These are phyloP conservation scores for Penicillium frequentans DNA, from an alignment of 2,329 filamentous ascomycete genomes.

Conservation along the genomic window DNA sequence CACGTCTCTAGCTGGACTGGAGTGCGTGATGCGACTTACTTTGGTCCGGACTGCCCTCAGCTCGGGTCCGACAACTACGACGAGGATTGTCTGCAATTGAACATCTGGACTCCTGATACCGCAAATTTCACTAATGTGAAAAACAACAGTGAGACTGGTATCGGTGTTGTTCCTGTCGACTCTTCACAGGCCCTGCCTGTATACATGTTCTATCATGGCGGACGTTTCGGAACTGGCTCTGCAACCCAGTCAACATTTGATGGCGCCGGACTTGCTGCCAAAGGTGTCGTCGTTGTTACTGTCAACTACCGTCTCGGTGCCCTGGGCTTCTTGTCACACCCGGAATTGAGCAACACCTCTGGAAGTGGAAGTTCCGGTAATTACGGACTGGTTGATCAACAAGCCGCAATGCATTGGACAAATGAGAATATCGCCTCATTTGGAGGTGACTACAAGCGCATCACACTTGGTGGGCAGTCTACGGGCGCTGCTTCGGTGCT, in stretches of 20 bases:
- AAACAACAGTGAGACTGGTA: background rate
- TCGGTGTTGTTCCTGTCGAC: background rate
- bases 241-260: background rate
- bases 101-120: background rate
- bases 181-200: background rate
- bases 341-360: background rate
- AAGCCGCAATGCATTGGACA: background rate
- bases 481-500: background rate
- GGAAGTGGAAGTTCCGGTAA: background rate
- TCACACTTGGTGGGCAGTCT: background rate
- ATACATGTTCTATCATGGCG: background rate
- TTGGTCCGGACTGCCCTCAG: background rate
- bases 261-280: background rate
- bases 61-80: background rate
- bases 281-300: background rate
- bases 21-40: background rate
- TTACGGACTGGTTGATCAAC: background rate
- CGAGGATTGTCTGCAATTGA: background rate
- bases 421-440: conserved; percentile 1
- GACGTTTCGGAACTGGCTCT: background rate
- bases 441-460: background rate
- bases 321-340: background rate
- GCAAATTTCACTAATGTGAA: background rate
- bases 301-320: background rate
- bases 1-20: background rate